Evolutionary conservation across 1,139 yeast species (phyloP).

Genomic region (Suhomyces terraborum): DNA sequence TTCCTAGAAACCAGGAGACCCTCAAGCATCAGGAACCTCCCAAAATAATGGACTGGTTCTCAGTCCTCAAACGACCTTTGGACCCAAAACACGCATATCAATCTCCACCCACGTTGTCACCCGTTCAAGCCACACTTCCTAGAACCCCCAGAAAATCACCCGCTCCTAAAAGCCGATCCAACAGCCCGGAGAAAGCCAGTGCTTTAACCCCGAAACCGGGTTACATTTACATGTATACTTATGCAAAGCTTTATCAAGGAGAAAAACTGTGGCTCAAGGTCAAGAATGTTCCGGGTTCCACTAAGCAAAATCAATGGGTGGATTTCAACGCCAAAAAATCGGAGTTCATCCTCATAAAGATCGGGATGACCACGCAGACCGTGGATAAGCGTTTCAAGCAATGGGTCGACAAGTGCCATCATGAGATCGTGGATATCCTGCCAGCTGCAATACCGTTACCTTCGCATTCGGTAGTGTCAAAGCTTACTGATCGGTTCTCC

Average conservation of each 20-base stretch:
- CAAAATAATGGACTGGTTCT: background rate
- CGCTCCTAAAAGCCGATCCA: background rate
- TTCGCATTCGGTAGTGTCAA: constrained; percentile 2
- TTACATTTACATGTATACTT: constrained; percentile 55
- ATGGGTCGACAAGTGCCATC: constrained; percentile 59
- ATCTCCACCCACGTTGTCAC: background rate
- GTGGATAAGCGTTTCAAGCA: constrained; percentile 48
- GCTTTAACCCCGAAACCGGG: constrained; percentile 29
- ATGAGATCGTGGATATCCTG: constrained; percentile 45
- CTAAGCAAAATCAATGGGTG: constrained; percentile 31
- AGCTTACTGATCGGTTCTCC: constrained; percentile 11
- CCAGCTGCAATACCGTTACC: constrained; percentile 7
- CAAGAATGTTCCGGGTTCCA: constrained; percentile 33
- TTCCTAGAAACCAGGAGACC: no score
- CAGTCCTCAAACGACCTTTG: background rate
- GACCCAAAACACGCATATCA: background rate
- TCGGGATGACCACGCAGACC: constrained; percentile 56
- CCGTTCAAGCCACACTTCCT: background rate
- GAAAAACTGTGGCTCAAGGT: constrained; percentile 35
- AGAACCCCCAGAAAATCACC: background rate
- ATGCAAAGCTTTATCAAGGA: constrained; percentile 37
- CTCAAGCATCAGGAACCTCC: background rate
- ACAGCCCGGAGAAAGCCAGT: background rate
- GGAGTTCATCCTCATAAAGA: constrained; percentile 47
- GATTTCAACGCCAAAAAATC: constrained; percentile 43